phyloP scores from a whole-genome alignment of 2,329 filamentous ascomycete species.

The Akanthomyces dipterigenus region DNA sequence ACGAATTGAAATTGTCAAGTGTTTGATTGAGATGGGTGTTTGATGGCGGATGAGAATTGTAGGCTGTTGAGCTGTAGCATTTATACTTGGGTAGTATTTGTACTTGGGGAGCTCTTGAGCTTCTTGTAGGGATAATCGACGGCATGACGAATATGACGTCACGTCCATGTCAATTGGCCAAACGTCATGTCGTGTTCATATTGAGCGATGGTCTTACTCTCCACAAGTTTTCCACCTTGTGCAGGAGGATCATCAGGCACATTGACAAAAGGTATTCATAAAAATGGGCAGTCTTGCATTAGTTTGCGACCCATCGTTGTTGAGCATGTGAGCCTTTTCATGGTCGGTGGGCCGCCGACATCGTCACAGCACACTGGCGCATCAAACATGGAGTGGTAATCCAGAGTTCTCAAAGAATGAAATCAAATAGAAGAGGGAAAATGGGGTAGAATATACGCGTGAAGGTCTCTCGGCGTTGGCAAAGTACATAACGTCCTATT shows the following conservation, averaged over 20 bases:
- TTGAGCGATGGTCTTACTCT: neutral
- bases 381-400: neutral
- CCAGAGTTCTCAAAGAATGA: too few species aligned
- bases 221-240: neutral
- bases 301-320: neutral
- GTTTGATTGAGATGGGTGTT: neutral
- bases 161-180: neutral
- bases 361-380: neutral
- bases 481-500: too few species aligned
- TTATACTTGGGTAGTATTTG: neutral
- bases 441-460: too few species aligned
- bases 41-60: neutral
- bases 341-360: neutral
- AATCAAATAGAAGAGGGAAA: neutral
- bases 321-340: neutral
- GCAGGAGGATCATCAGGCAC: neutral
- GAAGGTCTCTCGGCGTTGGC: too few species aligned
- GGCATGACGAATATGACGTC: conserved; percentile 12
- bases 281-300: neutral
- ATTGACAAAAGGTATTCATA: neutral
- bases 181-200: neutral
- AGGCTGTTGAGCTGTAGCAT: neutral
- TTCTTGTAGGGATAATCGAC: neutral
- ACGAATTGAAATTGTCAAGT: neutral
- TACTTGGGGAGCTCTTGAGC: neutral